These are phyloP conservation scores for Oehlia diaphana DNA, from an alignment of 192 early-diverging fungal species.

Conservation along the genomic window DNA sequence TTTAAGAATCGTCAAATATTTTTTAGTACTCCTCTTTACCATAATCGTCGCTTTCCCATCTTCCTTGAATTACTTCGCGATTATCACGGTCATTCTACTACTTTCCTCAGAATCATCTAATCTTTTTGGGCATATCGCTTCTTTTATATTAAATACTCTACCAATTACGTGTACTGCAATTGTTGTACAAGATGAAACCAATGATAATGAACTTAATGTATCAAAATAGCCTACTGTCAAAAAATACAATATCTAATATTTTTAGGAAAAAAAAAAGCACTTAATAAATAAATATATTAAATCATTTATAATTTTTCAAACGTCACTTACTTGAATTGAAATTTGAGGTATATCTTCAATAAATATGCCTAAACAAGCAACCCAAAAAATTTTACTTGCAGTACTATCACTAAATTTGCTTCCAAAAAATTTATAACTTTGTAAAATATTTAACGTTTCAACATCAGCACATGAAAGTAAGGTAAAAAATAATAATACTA, in stretches of 20 bases:
- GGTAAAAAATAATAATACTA: background rate
- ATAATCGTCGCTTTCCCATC: too few species aligned
- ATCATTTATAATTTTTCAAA: background rate
- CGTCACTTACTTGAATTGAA: slow-evolving; percentile 2
- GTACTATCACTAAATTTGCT: background rate
- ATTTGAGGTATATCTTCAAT: slow-evolving; percentile 23
- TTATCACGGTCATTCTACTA: too few species aligned
- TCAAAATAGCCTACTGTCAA: background rate
- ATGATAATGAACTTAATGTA: background rate
- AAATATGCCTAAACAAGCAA: background rate
- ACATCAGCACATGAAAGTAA: slow-evolving; percentile 2
- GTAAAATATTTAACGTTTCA: slow-evolving; percentile 4
- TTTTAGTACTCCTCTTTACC: too few species aligned
- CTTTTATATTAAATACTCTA: too few species aligned
- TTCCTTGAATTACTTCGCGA: too few species aligned
- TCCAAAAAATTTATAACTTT: background rate
- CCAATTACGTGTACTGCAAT: background rate
- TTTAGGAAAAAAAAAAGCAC: background rate
- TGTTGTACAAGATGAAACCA: background rate
- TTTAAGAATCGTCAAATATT: too few species aligned
- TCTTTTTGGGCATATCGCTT: too few species aligned
- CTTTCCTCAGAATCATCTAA: too few species aligned
- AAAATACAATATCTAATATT: slow-evolving; percentile 1
- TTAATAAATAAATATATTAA: too few species aligned
- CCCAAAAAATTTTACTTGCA: background rate